Evolutionary conservation across 2,329 filamentous ascomycete species (phyloP).

Genomic region (Pseudogymnoascus sp.): DNA sequence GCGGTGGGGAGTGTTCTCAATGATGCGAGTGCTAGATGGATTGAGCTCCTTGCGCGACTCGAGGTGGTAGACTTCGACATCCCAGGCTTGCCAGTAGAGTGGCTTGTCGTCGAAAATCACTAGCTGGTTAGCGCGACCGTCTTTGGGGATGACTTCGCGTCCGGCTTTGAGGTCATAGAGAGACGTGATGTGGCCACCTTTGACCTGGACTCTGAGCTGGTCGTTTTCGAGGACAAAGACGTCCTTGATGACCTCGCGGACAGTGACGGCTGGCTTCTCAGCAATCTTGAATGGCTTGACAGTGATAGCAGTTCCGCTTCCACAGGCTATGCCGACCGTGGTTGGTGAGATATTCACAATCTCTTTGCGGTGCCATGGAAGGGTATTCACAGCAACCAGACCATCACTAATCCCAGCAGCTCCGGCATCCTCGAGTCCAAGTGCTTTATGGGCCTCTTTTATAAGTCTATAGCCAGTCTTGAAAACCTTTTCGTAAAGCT

Average conservation of each 20-base stretch:
- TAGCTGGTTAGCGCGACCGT: conserved; percentile 75
- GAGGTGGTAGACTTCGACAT: conserved; percentile 93
- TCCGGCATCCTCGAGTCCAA: conserved; percentile 50
- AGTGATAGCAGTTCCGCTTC: conserved; percentile 43
- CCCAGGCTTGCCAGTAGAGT: conserved; percentile 95
- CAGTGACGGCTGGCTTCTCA: conserved; percentile 41
- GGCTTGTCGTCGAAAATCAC: conserved; percentile 97
- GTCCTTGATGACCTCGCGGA: conserved; percentile 44
- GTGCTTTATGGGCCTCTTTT: conserved; percentile 55
- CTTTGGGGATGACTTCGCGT: conserved; percentile 67
- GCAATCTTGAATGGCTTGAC: conserved; percentile 42
- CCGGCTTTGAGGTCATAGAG: conserved; percentile 65
- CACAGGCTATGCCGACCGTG: conserved; percentile 47
- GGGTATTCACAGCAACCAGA: conserved; percentile 67
- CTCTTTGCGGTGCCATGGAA: conserved; percentile 76
- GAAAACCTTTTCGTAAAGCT: conserved; percentile 78
- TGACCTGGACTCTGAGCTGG: conserved; percentile 63
- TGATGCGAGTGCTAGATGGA: conserved; percentile 58
- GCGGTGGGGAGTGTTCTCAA: conserved; percentile 62
- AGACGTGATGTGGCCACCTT: conserved; percentile 71
- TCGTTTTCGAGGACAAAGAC: conserved; percentile 74
- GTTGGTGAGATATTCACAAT: conserved; percentile 54
- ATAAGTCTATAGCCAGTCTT: conserved; percentile 64
- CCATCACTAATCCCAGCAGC: conserved; percentile 35
- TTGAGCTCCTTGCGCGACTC: conserved; percentile 72